Evolutionary conservation across 1,284 basidiomycete genomes (phyloP), one percentile per base, ranked within the genome.

Genomic region (Tausonia pullulans): DNA sequence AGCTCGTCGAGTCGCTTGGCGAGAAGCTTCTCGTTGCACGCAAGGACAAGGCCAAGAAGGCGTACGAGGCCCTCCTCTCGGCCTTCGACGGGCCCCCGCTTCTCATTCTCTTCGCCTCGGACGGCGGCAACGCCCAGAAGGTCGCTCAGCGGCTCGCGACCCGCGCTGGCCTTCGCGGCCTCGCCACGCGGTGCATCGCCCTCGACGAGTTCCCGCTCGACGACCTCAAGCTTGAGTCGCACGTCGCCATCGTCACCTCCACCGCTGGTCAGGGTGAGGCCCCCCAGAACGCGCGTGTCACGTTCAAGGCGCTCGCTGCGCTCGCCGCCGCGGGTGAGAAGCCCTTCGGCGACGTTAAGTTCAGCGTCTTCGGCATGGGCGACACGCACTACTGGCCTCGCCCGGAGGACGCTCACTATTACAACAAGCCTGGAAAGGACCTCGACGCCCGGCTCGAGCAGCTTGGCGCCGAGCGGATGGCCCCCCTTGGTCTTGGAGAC

Each of bases 381-480:
- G 95, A 99, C 78, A 94, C 88, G 74, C 94, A 97, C 78, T 99
- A 99, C 79, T 99, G 95, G 95, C 96, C 96, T 16, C 84, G 96
- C 59, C 83, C 90, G 40, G 94, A 98, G 77, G 95, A 98, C 74
- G 88, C 88, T 44, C 88, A 92, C 72, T 98, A 93, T 77, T 98
- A 97, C 81, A 99, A 98, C 83, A 96, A 94, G 79, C 87, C 96
- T 0, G 85, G 63, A 61, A 65, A 65, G 79, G 95, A 98, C 70
- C 83, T 98, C 58, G 87, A 93, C 76, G 78, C 81, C 43, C 84
- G 86, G 51, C 78, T 97, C 14, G 83, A 85, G 73, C 81, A 83
- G 61, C 82, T 94, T 44, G 90, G 90, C 45, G 88, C 83, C 14
- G 78, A 85, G 71, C 84, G 87, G 61, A 81, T 92, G 66, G 83